A percentile compares a stretch with the other conserved stretches of the same genome.
These are phyloP conservation scores for Graphilbum ipis-grandicollis DNA, from an alignment of 2,329 filamentous ascomycete species.

Conservation along the genomic window DNA sequence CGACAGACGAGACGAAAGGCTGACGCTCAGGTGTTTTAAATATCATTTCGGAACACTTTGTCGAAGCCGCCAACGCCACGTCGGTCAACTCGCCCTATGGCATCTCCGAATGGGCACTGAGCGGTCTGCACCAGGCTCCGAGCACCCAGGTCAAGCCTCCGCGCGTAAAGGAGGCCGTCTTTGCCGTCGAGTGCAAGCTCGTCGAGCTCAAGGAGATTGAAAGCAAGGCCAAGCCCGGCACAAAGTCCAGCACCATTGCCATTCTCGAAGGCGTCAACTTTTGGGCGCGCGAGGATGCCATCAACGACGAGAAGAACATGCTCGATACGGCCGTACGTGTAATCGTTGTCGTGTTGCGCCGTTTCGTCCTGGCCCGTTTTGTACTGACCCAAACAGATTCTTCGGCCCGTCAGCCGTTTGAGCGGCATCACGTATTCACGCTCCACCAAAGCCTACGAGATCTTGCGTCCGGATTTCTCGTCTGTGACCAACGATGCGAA, in stretches of 20 bases:
- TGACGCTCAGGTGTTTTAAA: slow-evolving; percentile 60
- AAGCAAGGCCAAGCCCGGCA: slow-evolving; percentile 49
- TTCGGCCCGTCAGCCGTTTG: slow-evolving; percentile 60
- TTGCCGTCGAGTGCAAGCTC: slow-evolving; percentile 67
- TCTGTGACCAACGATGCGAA: slow-evolving; percentile 23
- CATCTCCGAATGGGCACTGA: slow-evolving; percentile 61
- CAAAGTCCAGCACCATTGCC: slow-evolving; percentile 56
- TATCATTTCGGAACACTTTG: slow-evolving; percentile 67
- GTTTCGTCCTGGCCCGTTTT: neutral
- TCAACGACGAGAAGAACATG: slow-evolving; percentile 58
- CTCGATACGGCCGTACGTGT: slow-evolving; percentile 50
- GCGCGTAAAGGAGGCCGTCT: slow-evolving; percentile 66
- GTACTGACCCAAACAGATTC: slow-evolving; percentile 25
- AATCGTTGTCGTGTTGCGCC: neutral
- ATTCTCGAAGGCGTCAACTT: slow-evolving; percentile 74
- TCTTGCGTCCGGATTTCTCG: slow-evolving; percentile 43
- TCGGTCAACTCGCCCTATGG: slow-evolving; percentile 64
- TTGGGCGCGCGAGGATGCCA: slow-evolving; percentile 77
- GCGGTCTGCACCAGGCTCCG: slow-evolving; percentile 51
- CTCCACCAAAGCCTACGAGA: slow-evolving; percentile 50
- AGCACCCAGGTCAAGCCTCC: slow-evolving; percentile 41
- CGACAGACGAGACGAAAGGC: too few species aligned
- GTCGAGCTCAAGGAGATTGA: slow-evolving; percentile 64
- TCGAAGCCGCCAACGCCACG: slow-evolving; percentile 78
- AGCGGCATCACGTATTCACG: slow-evolving; percentile 78